A percentile compares a stretch with the other conserved stretches of the same genome.
These are phyloP conservation scores for Aspergillus melleus DNA, from an alignment of 2,329 filamentous ascomycete genomes.

Conservation along the genomic window DNA sequence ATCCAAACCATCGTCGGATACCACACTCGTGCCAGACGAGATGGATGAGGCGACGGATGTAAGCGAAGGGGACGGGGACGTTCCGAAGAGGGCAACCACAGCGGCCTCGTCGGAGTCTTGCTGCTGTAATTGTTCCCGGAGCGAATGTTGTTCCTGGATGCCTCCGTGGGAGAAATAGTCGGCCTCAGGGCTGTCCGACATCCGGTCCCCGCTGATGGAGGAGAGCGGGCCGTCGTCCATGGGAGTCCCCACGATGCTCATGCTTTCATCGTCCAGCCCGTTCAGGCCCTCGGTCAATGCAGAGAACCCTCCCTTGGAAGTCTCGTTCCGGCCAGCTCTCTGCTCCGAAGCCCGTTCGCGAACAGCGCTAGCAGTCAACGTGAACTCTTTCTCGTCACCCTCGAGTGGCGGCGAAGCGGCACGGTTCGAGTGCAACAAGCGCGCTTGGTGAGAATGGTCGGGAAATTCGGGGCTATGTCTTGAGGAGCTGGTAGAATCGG, in stretches of 20 bases:
- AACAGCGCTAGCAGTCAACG: slow-evolving; percentile 86
- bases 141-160: slow-evolving; percentile 21
- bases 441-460: slow-evolving; percentile 56
- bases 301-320: slow-evolving; percentile 32
- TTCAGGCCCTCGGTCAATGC: slow-evolving; percentile 47
- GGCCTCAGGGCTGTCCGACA: slow-evolving; percentile 32
- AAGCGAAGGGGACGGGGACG: slow-evolving; percentile 44
- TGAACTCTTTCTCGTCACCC: slow-evolving; percentile 95
- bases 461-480: slow-evolving; percentile 50
- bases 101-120: slow-evolving; percentile 36
- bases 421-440: slow-evolving; percentile 62
- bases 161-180: slow-evolving; percentile 38
- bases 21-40: slow-evolving; percentile 43
- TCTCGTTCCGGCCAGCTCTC: slow-evolving; percentile 28
- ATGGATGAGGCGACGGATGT: slow-evolving; percentile 42
- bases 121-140: slow-evolving; percentile 19
- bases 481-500: slow-evolving; percentile 60
- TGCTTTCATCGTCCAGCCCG: slow-evolving; percentile 28
- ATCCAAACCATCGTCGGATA: slow-evolving; percentile 33
- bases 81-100: slow-evolving; percentile 39
- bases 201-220: slow-evolving; percentile 28
- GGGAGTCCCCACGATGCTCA: slow-evolving; percentile 30
- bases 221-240: slow-evolving; percentile 35
- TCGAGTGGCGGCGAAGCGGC: slow-evolving; percentile 87
- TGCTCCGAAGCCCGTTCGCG: slow-evolving; percentile 55